Conservation (phyloP, 768 basidiomycete genomes). For the Psilocybe azurescens region DNA sequence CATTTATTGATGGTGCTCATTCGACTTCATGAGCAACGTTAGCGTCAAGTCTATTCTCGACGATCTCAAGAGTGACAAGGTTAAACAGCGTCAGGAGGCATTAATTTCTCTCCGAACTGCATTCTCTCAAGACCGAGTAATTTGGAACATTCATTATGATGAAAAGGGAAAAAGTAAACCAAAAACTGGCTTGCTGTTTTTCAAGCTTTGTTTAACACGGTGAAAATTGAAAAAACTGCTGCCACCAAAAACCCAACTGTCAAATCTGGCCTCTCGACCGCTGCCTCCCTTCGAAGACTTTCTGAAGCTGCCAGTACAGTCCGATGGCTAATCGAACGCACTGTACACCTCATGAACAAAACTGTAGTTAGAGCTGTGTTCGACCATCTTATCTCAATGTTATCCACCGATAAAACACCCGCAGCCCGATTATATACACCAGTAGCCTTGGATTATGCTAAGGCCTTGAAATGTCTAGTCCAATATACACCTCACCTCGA, state of each 20-base stretch:
- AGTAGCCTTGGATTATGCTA: slow-evolving; percentile 81
- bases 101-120: slow-evolving; percentile 51
- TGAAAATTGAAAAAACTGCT: slow-evolving; percentile 64
- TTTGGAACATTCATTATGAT: slow-evolving; percentile 44
- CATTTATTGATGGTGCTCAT: slow-evolving; percentile 1
- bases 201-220: slow-evolving; percentile 72
- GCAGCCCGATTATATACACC: slow-evolving; percentile 51
- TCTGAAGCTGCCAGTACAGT: slow-evolving; percentile 68
- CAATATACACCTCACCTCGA: slow-evolving; percentile 79
- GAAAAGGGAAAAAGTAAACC: slow-evolving; percentile 38
- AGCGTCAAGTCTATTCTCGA: slow-evolving; percentile 45
- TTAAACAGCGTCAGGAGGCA: slow-evolving; percentile 75
- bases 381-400: slow-evolving; percentile 65
- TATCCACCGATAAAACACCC: slow-evolving; percentile 51
- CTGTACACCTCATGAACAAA: slow-evolving; percentile 58
- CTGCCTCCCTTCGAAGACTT: slow-evolving; percentile 61
- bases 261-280: slow-evolving; percentile 39
- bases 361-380: slow-evolving; percentile 62
- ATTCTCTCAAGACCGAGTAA: slow-evolving; percentile 55
- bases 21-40: slow-evolving; percentile 37
- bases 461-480: slow-evolving; percentile 71
- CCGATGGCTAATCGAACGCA: slow-evolving; percentile 75
- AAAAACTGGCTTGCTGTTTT: slow-evolving; percentile 68
- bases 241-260: slow-evolving; percentile 47
- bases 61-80: slow-evolving; percentile 62